These are phyloP conservation scores for Erysiphe pulchra DNA, from an alignment of 2,329 filamentous ascomycete species.

Conservation along the genomic window DNA sequence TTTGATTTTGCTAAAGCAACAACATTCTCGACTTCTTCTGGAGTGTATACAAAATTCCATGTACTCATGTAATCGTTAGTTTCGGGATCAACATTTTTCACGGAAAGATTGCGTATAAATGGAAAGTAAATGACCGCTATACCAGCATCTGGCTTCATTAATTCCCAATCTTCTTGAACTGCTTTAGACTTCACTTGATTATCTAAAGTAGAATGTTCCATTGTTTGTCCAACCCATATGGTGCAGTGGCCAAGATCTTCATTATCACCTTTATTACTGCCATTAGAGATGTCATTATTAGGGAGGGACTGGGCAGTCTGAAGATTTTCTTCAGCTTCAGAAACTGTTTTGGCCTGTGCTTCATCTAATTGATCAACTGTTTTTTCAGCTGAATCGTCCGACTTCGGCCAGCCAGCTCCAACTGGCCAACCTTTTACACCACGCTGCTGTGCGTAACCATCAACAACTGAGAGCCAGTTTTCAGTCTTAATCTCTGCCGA, in stretches of 20 bases:
- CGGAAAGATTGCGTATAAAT: slow-evolving; percentile 57
- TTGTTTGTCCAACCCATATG: slow-evolving; percentile 71
- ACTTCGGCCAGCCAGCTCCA: slow-evolving; percentile 75
- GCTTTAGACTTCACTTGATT: slow-evolving; percentile 22
- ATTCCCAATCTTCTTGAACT: slow-evolving; percentile 36
- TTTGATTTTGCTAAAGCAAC: slow-evolving; percentile 65
- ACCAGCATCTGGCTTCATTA: slow-evolving; percentile 56
- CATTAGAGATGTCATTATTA: slow-evolving; percentile 10
- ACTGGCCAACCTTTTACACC: slow-evolving; percentile 87
- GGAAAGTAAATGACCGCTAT: slow-evolving; percentile 81
- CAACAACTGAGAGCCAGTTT: slow-evolving; percentile 86
- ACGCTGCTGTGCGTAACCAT: slow-evolving; percentile 76
- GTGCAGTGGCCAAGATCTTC: slow-evolving; percentile 68
- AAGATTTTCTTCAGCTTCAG: slow-evolving; percentile 38
- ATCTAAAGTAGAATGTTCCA: slow-evolving; percentile 36
- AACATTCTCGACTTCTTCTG: slow-evolving; percentile 68
- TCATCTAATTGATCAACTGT: slow-evolving; percentile 38
- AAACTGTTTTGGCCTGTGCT: slow-evolving; percentile 29
- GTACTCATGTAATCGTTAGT: slow-evolving; percentile 72
- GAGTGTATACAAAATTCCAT: slow-evolving; percentile 95
- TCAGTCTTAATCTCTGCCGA: slow-evolving; percentile 75
- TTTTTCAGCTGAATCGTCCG: slow-evolving; percentile 28
- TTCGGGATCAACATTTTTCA: slow-evolving; percentile 59
- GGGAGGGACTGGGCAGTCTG: slow-evolving; percentile 25
- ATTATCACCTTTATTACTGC: slow-evolving; percentile 15